phyloP scores from a whole-genome alignment of 1,284 basidiomycete genomes.

The Mycosarcoma mackinlayi region DNA sequence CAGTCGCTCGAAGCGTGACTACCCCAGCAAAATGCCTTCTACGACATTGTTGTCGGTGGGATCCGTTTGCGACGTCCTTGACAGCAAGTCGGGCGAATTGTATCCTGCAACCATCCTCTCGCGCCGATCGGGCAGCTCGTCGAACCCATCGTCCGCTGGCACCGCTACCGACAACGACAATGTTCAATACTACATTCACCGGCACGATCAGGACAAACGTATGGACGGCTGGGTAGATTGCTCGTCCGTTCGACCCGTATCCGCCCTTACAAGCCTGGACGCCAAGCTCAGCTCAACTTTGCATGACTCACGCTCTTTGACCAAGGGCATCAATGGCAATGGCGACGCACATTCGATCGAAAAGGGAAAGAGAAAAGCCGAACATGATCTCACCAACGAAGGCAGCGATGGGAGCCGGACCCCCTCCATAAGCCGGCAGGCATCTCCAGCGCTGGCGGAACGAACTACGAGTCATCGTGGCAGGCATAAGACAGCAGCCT shows the following conservation, averaged over 20 bases:
- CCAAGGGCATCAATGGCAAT: constrained; percentile 13
- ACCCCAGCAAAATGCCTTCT: constrained; percentile 8
- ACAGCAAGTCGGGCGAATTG: constrained; percentile 11
- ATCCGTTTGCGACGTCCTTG: constrained; percentile 32
- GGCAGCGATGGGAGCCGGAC: constrained; percentile 30
- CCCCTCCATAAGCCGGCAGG: constrained; percentile 34
- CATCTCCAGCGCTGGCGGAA: constrained; percentile 26
- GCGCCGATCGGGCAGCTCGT: constrained; percentile 29
- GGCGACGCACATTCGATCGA: constrained; percentile 8
- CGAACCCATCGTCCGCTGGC: constrained; percentile 14
- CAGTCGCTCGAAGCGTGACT: no score
- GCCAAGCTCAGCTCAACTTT: not conserved
- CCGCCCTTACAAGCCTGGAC: not conserved
- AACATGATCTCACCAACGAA: constrained; percentile 20
- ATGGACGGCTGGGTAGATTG: constrained; percentile 46
- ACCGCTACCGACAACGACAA: constrained; percentile 19
- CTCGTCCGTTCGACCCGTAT: constrained; percentile 8
- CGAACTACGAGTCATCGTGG: constrained; percentile 9
- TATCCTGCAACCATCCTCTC: constrained; percentile 24
- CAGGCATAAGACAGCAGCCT: constrained; percentile 10
- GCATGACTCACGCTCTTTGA: not conserved
- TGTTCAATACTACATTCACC: constrained; percentile 43
- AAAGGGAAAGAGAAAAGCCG: constrained; percentile 40
- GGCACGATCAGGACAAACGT: constrained; percentile 46
- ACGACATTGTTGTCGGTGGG: constrained; percentile 22